Evolutionary conservation across 805 yeast species (phyloP).

Genomic region (Lachancea sp.): DNA sequence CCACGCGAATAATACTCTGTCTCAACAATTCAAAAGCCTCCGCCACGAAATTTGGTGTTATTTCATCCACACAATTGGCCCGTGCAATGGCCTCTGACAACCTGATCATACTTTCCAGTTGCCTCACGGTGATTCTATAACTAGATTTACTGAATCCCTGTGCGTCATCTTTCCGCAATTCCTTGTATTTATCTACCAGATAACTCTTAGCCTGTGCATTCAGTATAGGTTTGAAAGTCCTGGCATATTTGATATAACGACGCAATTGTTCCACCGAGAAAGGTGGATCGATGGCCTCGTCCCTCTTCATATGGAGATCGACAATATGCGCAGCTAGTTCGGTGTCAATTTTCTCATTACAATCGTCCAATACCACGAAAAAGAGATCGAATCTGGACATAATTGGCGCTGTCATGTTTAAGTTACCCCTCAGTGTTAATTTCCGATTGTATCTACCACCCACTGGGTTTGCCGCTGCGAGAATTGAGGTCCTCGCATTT

Average conservation of each 20-base stretch:
- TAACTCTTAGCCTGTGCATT: slow-evolving; percentile 72
- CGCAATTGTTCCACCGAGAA: slow-evolving; percentile 81
- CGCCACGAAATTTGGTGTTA: slow-evolving; percentile 77
- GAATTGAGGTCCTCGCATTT: slow-evolving; percentile 91
- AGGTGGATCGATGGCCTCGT: slow-evolving; percentile 85
- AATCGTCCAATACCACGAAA: slow-evolving; percentile 90
- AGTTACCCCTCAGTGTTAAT: slow-evolving; percentile 72
- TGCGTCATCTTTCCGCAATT: slow-evolving; percentile 81
- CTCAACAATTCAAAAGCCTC: slow-evolving; percentile 88
- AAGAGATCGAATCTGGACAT: slow-evolving; percentile 97
- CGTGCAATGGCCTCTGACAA: slow-evolving; percentile 94
- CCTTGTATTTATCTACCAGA: slow-evolving; percentile 74
- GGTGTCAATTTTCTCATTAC: slow-evolving; percentile 85
- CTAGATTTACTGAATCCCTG: slow-evolving; percentile 75
- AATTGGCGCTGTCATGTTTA: slow-evolving; percentile 95
- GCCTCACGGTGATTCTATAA: slow-evolving; percentile 94
- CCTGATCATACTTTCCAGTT: slow-evolving; percentile 88
- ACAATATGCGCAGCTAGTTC: slow-evolving; percentile 90
- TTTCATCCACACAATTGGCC: slow-evolving; percentile 88
- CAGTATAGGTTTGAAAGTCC: slow-evolving; percentile 87
- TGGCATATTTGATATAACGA: slow-evolving; percentile 84
- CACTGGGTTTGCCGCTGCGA: slow-evolving; percentile 98
- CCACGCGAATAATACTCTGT: slow-evolving; percentile 89
- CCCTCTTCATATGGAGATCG: slow-evolving; percentile 83
- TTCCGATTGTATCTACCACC: slow-evolving; percentile 95